Base-by-base conservation (phyloP, 2,329 filamentous ascomycete genomes). In the Cercospora nicotianae region DNA sequence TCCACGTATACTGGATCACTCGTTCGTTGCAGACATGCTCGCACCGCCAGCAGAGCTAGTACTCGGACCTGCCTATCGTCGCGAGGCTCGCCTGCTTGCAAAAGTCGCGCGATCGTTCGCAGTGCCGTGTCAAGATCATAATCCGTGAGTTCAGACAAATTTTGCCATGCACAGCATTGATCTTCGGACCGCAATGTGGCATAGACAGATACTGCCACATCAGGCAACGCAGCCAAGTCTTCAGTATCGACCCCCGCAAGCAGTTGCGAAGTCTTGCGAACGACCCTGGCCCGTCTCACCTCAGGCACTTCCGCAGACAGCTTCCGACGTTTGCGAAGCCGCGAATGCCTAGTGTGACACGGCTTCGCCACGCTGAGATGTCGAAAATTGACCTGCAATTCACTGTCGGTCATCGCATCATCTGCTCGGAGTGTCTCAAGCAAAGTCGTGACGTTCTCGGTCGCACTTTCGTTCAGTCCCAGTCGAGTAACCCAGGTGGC, bases 11-110 rank as follows among this genome's bases (percentile, higher is more conserved):
- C 39, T 18, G 55, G 20, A 16, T 70, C 63, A 3, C 42, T 81
- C 3, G 88, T 88, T 78, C 96, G 93, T 59, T 86, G 83, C 28
- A 91, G 83, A 48, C 95, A 81, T 57, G 89, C 87, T 72, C 89
- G 87, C 60, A 97, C 82, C 3, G 88, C 85, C 67, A 90, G 79
- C 87, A 95, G 92, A 9, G 90, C 89, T 68, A 88, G 83, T 45
- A 96, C 84, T 58, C 92, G 86, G 39, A 87, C 83, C 57, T 83
- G 85, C n/a, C 85, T 85, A 20, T 87, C 87, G 66, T 81, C 78
- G 26, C 79, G 77, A 16, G 84, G 75, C 33, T 70, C 78, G 7
- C 81, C 79, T 42, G 82, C 68, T 51, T 83, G 75, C 18, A 79
- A 74, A n/a, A 80, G 70, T 71, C 69, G 66, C 3, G 57, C 42